These are phyloP conservation scores for Pseudogymnoascus sp. DNA, from an alignment of 2,329 filamentous ascomycete species.

Conservation along the genomic window DNA sequence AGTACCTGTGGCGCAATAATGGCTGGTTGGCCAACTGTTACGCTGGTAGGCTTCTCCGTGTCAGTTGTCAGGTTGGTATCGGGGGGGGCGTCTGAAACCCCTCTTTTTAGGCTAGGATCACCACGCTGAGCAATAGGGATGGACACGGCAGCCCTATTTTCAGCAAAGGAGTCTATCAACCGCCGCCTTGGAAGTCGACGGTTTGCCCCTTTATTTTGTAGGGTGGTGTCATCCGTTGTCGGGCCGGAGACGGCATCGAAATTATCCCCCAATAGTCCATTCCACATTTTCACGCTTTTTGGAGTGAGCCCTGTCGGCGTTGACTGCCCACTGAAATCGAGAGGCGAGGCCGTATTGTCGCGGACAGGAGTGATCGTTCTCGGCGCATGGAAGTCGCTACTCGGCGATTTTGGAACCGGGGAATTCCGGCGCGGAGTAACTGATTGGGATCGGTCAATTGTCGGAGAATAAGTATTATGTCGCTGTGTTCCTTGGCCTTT, in stretches of 20 bases:
- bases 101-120: slow-evolving; percentile 11
- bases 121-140: slow-evolving; percentile 8
- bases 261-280: slow-evolving; percentile 17
- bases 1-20: not conserved
- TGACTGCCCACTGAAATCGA: not conserved
- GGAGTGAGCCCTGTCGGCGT: slow-evolving; percentile 10
- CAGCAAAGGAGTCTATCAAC: slow-evolving; percentile 28
- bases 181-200: slow-evolving; percentile 19
- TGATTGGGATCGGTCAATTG: not conserved
- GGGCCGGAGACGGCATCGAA: not conserved
- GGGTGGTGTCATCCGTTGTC: not conserved
- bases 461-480: not conserved
- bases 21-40: not conserved
- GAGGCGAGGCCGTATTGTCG: not conserved
- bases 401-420: not conserved
- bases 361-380: not conserved
- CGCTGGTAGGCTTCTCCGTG: not conserved
- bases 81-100: not conserved
- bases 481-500: not conserved
- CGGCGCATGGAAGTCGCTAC: not conserved
- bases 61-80: not conserved
- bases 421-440: not conserved
- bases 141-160: slow-evolving; percentile 18
- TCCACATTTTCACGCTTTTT: slow-evolving; percentile 22
- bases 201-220: slow-evolving; percentile 9